A percentile compares a stretch with the other conserved stretches of the same genome.
These are phyloP conservation scores for Escallonia herrerae DNA, from an alignment of 129 eudicot genomes.

Conservation along the genomic window DNA sequence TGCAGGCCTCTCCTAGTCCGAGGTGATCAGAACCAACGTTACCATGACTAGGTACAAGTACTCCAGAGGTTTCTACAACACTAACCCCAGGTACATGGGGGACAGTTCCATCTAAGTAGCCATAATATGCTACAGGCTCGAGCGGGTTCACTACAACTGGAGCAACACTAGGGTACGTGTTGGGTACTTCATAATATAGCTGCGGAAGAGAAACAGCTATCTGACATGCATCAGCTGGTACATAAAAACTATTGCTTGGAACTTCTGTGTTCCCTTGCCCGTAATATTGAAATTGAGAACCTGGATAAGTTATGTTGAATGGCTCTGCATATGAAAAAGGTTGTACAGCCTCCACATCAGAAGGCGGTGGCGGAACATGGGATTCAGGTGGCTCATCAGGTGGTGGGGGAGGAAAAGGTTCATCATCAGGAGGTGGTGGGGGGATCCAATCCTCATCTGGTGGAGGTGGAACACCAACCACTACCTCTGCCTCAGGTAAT, in stretches of 20 bases:
- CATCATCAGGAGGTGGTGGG: slow-evolving; percentile 88
- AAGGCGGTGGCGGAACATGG: slow-evolving; percentile 28
- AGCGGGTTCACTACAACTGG: slow-evolving; percentile 27
- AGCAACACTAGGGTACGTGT: slow-evolving; percentile 24
- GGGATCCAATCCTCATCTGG: slow-evolving; percentile 75
- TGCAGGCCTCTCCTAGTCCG: slow-evolving; percentile 10
- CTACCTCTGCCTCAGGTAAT: slow-evolving; percentile 17
- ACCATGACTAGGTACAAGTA: slow-evolving; percentile 16
- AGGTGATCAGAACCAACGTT: slow-evolving; percentile 14
- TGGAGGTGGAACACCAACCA: slow-evolving; percentile 66
- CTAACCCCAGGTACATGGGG: slow-evolving; percentile 25
- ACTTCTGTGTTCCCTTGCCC: slow-evolving; percentile 33
- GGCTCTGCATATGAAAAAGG: slow-evolving; percentile 50
- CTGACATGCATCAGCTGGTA: slow-evolving; percentile 49
- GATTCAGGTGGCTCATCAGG: slow-evolving; percentile 65
- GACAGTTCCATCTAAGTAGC: slow-evolving; percentile 38
- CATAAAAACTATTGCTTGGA: slow-evolving; percentile 34
- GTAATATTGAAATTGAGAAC: slow-evolving; percentile 41
- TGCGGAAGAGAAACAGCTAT: slow-evolving; percentile 35
- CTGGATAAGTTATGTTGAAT: slow-evolving; percentile 41
- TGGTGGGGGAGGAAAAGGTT: slow-evolving; percentile 85
- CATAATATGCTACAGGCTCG: slow-evolving; percentile 51
- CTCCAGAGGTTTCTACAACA: slow-evolving; percentile 29
- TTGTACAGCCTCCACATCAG: slow-evolving; percentile 36
- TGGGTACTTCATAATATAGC: slow-evolving; percentile 38